phyloP scores from a whole-genome alignment of 306 rosid species.

The Crotalaria pallida region DNA sequence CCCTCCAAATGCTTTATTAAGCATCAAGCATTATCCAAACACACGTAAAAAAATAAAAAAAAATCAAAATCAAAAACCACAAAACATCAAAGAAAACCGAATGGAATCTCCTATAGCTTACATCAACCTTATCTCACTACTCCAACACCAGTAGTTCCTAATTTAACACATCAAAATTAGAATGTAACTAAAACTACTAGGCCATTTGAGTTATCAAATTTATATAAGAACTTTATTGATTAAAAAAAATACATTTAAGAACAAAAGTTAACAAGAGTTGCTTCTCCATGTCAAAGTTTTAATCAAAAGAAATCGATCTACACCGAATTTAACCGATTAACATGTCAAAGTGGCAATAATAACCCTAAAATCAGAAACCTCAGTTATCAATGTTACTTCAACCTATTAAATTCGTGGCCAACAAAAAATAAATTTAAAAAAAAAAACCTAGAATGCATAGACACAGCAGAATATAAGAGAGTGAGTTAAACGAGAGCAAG shows the following conservation, averaged over 20 bases:
- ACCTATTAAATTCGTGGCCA: neutral
- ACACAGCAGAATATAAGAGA: no score
- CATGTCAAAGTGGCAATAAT: neutral
- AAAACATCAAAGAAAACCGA: neutral
- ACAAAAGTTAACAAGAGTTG: neutral
- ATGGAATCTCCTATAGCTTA: neutral
- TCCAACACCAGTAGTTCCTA: neutral
- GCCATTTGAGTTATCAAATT: neutral
- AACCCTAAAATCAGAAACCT: neutral
- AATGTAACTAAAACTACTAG: neutral
- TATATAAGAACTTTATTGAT: neutral
- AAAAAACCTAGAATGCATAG: neutral
- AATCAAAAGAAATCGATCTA: neutral
- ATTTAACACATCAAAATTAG: neutral
- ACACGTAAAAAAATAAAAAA: no score
- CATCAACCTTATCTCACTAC: neutral
- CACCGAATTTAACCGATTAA: neutral
- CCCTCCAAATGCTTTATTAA: neutral
- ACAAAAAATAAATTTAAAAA: neutral
- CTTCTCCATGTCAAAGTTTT: neutral
- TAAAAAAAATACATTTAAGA: neutral
- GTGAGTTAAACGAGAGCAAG: neutral
- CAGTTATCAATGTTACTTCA: neutral
- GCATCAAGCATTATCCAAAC: neutral
- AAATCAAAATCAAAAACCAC: neutral